These are phyloP conservation scores for Dioszegia crocea DNA, from an alignment of 768 basidiomycete genomes.

Conservation along the genomic window DNA sequence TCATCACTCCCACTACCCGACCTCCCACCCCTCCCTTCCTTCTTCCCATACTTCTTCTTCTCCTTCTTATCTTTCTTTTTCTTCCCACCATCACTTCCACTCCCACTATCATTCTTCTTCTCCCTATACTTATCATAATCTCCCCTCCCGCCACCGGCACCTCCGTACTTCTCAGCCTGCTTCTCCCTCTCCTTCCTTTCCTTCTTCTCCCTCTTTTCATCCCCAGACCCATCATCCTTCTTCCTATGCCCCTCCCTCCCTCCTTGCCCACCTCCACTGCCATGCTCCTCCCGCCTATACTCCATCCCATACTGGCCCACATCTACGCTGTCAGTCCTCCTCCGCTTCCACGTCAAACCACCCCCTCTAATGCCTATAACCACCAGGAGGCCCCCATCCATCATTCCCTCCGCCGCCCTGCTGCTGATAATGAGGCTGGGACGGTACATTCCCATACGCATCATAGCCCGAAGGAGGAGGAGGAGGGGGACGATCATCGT, in stretches of 20 bases:
- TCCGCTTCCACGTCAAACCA: background rate
- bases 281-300: background rate
- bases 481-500: conserved; percentile 11
- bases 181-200: background rate
- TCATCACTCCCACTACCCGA: background rate
- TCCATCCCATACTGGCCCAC: background rate
- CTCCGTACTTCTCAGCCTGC: background rate
- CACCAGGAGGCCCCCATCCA: conserved; percentile 18
- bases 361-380: conserved; percentile 10
- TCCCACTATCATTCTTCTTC: background rate
- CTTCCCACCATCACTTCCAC: background rate
- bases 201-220: conserved; percentile 3
- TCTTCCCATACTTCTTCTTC: background rate
- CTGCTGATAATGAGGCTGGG: background rate
- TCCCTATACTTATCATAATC: background rate
- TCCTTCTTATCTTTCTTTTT: background rate
- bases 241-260: background rate
- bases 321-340: background rate
- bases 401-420: conserved; percentile 7
- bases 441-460: background rate
- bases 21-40: background rate
- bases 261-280: background rate
- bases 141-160: no score
- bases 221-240: background rate
- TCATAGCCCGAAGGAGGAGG: background rate